These are phyloP conservation scores for Pseudozyma tsukubaensis DNA, from an alignment of 1,284 basidiomycete species.

Conservation along the genomic window DNA sequence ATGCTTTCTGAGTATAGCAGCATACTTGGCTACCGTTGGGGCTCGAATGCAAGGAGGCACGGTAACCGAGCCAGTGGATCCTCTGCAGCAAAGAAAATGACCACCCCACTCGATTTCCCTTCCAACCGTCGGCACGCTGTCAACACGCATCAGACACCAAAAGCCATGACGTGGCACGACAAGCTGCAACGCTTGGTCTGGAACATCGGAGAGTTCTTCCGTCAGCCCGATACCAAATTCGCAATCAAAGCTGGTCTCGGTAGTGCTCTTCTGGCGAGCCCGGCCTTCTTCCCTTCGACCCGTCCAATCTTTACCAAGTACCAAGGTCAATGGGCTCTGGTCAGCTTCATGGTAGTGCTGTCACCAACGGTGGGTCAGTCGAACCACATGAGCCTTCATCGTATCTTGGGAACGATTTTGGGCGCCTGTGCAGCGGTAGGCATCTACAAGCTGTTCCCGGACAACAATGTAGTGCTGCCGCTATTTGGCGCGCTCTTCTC, in stretches of 20 bases:
- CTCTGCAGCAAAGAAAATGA: slow-evolving; percentile 69
- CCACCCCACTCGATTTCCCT: slow-evolving; percentile 76
- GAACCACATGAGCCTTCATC: slow-evolving; percentile 64
- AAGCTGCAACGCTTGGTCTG: slow-evolving; percentile 74
- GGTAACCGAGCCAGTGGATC: slow-evolving; percentile 4
- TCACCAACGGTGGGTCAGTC: slow-evolving; percentile 64
- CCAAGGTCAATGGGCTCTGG: slow-evolving; percentile 92
- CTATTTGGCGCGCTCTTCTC: slow-evolving; percentile 91
- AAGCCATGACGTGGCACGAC: slow-evolving; percentile 59
- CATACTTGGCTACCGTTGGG: slow-evolving; percentile 46
- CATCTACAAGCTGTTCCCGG: slow-evolving; percentile 78
- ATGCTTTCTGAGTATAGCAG: slow-evolving; percentile 23
- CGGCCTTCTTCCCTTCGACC: slow-evolving; percentile 84
- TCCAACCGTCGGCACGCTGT: slow-evolving; percentile 83
- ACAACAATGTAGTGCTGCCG: slow-evolving; percentile 80
- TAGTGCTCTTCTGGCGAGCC: slow-evolving; percentile 82
- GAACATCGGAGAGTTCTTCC: slow-evolving; percentile 78
- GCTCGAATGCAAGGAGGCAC: slow-evolving; percentile 1
- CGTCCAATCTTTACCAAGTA: slow-evolving; percentile 82
- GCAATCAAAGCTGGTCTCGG: slow-evolving; percentile 82
- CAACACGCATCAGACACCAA: slow-evolving; percentile 84
- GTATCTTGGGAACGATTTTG: slow-evolving; percentile 67
- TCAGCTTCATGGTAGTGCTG: slow-evolving; percentile 76
- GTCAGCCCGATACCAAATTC: slow-evolving; percentile 83
- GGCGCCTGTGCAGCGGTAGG: slow-evolving; percentile 82